phyloP scores from a whole-genome alignment of 75 land plant species.

The Selaginella moellendorffii region DNA sequence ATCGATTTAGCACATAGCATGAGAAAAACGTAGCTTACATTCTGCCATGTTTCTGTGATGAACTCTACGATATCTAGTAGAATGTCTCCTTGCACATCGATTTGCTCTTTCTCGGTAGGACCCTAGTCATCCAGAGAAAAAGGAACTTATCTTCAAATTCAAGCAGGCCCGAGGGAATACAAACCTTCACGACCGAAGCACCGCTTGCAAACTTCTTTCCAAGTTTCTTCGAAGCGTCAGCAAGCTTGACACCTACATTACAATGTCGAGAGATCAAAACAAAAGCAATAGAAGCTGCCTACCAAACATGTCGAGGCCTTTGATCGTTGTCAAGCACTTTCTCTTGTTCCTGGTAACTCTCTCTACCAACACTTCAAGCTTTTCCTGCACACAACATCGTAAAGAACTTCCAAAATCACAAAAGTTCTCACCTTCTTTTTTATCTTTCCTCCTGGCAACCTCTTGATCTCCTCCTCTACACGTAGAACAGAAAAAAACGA shows the following conservation, averaged over 20 bases:
- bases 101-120: constrained; percentile 95
- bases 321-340: constrained; percentile 87
- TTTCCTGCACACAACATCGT: constrained; percentile 41
- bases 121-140: too few species aligned
- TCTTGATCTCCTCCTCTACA: constrained; percentile 71
- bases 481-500: background rate
- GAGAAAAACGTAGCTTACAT: constrained; percentile 71
- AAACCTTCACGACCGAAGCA: constrained; percentile 99
- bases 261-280: background rate
- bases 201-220: constrained; percentile 99
- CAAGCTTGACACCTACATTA: constrained; percentile 64
- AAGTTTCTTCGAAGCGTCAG: constrained; percentile 95
- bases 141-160: too few species aligned
- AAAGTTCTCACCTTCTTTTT: constrained; percentile 68
- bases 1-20: too few species aligned
- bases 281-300: constrained; percentile 9
- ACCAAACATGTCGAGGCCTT: constrained; percentile 97
- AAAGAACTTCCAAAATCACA: background rate
- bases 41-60: constrained; percentile 85
- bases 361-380: constrained; percentile 87
- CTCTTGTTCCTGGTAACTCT: constrained; percentile 88
- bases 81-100: constrained; percentile 98
- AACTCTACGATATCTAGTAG: too few species aligned
- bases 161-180: too few species aligned
- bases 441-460: constrained; percentile 96